Base-by-base conservation (phyloP, 2,329 filamentous ascomycete species). In the Fusarium newnesense region DNA sequence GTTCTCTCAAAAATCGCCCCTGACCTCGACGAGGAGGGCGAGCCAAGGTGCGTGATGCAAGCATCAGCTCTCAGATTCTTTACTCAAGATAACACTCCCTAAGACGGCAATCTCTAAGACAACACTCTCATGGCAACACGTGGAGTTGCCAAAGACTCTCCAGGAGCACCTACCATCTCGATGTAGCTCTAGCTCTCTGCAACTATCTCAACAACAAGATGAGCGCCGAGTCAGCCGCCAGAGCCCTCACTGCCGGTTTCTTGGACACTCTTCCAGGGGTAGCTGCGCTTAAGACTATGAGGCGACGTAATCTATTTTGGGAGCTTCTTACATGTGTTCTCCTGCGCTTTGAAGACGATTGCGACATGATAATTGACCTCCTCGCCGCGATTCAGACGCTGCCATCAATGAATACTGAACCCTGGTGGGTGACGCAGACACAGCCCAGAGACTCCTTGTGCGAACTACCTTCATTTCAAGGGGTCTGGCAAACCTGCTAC, bases 181-280 rank as follows among this genome's bases (percentile, higher is more conserved):
- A 72, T 5, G 60, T 72, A 40, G 53, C 46, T 3, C 32, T 72
- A 13, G 19, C 28, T 3, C 28, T 72, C 2, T 36, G 7, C 9
- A 36, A 56, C n/a, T 72, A 72, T n/a, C 65, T 72, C 12, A 52
- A 69, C 11, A 37, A 28, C 4, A 34, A 21, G 0, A 37, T 62
- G 3, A 42, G 16, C 6, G 4, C 11, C 5, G 21, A 56, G 8
- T n/a, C 50, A 4, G 56, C 69, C 10, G 64, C 70, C 9, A 9
- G 28, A 5, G 32, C 52, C 4, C 52, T 72, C 7, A 69, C 63
- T 9, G 30, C 37, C 6, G 9, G 21, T 4, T 16, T 1, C 30
- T 6, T 16, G 36, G 0, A n/a, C n/a, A 4, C 0, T 11, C 1
- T 9, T 9, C 15, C 28, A n/a, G 47, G 24, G 24, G 21, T 8